Base-by-base conservation (phyloP, 1,139 yeast genomes). In the Tardiomyces depauwii region DNA sequence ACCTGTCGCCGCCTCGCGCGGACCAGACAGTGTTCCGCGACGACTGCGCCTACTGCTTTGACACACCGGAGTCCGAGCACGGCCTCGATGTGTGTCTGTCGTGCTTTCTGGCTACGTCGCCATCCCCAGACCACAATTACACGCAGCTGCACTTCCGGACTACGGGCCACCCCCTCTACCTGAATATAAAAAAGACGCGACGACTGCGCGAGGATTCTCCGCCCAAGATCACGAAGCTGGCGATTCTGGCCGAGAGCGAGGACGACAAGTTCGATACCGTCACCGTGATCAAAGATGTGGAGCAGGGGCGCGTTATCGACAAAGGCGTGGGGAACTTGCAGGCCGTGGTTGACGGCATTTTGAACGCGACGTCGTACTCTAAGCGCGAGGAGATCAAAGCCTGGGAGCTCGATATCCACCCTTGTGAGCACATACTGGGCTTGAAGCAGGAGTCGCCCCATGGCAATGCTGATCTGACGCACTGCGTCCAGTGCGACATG, bases 401-500 rank as follows among this genome's bases (percentile, higher is more conserved):
- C 2, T 91, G 99, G 99, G 93, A 87, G 59, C 83, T 84, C 54
- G 95, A 89, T 53, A 77, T 89, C 33, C 62, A 71, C 13, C 79
- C 95, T 0, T 91, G 98, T 62, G 75, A 71, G 40, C 98, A 91
- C 62, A 77, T 89, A 0, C 61, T 72, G 40, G 72, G 70, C 14
- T 67, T 85, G 42, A 58, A 66, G 41, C 83, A 77, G 1, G 55
- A 52, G 1, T 45, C 42, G 2, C 43, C 58, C 0, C 56, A 61
- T 2, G 45, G 54, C 1, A 51, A 58, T 5, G 49, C 68, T 9
- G 72, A 74, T 36, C 59, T 78, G 14, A 58, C 72, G 0, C 67
- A 76, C 47, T 85, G 96, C 65, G 53, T 64, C 2, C 66, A 67
- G 18, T 89, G 97, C 66, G 91, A 78, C 0, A 68, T 89, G 51